These are phyloP conservation scores for Schizophyllum commune DNA, from an alignment of 1,284 basidiomycete species.

Conservation along the genomic window DNA sequence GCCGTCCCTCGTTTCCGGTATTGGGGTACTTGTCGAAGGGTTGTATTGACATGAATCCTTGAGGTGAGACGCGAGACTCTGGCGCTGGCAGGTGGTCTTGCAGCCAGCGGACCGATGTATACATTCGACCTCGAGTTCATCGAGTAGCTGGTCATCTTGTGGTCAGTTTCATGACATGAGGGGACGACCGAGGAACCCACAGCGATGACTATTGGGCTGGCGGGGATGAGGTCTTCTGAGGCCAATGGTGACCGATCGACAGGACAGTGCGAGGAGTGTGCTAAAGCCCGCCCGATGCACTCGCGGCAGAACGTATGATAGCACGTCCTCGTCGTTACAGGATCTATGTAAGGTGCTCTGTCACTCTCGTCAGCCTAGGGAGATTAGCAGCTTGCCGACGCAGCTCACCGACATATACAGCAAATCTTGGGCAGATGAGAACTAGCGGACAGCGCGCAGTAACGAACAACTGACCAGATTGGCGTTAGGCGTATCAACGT, in stretches of 20 bases:
- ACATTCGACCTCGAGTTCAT: conserved; percentile 76
- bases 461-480: background rate
- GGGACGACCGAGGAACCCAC: conserved; percentile 36
- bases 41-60: conserved; percentile 53
- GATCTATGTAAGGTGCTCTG: conserved; percentile 69
- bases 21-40: conserved; percentile 13
- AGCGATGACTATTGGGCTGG: conserved; percentile 65
- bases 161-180: conserved; percentile 5
- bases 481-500: conserved; percentile 1
- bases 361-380: background rate
- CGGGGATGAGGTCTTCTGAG: conserved; percentile 44
- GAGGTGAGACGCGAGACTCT: conserved; percentile 58
- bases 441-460: background rate
- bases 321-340: conserved; percentile 65
- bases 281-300: conserved; percentile 64
- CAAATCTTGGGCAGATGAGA: conserved; percentile 43
- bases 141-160: conserved; percentile 57
- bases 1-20: background rate
- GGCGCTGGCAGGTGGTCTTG: conserved; percentile 58
- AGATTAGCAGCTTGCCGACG: background rate
- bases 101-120: conserved; percentile 54
- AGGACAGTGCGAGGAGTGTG: conserved; percentile 65
- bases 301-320: conserved; percentile 78
- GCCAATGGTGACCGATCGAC: conserved; percentile 67
- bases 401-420: conserved; percentile 70